Evolutionary conservation across 176 grass and related monocot species (phyloP).

Genomic region (Luzula sylvatica): DNA sequence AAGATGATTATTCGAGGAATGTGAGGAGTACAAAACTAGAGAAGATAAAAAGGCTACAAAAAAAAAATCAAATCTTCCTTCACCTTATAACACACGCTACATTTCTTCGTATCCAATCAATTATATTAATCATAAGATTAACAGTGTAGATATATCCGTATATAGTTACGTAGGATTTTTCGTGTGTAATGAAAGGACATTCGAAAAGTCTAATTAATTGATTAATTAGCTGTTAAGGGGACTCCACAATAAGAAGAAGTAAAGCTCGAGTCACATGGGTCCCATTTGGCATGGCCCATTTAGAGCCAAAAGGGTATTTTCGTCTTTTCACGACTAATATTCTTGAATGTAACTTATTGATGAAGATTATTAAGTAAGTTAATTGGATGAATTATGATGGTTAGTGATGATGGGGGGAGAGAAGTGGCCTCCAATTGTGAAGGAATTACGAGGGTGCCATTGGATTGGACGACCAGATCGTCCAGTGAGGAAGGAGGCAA

Average conservation of each 20-base stretch:
- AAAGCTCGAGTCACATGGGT: not conserved
- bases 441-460: conserved; percentile 10
- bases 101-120: not conserved
- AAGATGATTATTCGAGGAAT: conserved; percentile 12
- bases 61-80: not conserved
- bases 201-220: not conserved
- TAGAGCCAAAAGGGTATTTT: not conserved
- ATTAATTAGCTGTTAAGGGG: not conserved
- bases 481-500: not conserved
- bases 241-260: not conserved
- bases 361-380: not conserved
- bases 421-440: conserved; percentile 6
- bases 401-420: not conserved
- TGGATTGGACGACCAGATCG: not conserved
- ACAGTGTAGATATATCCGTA: not conserved
- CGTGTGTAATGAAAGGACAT: not conserved
- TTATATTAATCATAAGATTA: not conserved
- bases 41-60: not conserved
- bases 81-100: not conserved
- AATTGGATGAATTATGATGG: not conserved
- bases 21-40: not conserved
- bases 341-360: not conserved
- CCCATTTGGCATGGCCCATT: not conserved
- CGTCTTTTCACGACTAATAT: not conserved
- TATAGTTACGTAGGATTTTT: not conserved